phyloP scores from a whole-genome alignment of 768 basidiomycete genomes.

The Phanerochaete carnosa region DNA sequence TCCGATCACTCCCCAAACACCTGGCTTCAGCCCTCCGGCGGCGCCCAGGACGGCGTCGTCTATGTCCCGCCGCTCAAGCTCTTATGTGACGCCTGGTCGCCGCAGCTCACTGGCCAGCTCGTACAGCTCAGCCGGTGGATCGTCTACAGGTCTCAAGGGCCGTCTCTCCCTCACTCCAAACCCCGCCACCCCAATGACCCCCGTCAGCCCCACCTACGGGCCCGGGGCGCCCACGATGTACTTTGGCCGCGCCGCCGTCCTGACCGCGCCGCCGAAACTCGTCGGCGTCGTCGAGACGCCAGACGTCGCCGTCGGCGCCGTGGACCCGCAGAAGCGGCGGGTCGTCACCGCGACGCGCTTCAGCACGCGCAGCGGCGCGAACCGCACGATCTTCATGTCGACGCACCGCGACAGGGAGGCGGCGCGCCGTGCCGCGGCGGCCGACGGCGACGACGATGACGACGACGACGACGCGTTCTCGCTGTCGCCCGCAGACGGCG shows the following conservation, averaged over 20 bases:
- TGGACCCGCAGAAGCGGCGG: constrained; percentile 78
- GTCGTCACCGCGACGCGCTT: constrained; percentile 88
- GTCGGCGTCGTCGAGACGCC: constrained; percentile 84
- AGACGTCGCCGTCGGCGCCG: constrained; percentile 86
- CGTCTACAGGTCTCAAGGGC: constrained; percentile 27
- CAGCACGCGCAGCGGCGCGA: constrained; percentile 78
- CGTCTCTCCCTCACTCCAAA: constrained; percentile 32
- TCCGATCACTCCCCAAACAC: constrained; percentile 20
- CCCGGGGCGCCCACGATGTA: constrained; percentile 30
- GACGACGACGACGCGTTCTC: constrained; percentile 14
- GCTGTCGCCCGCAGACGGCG: constrained; percentile 12
- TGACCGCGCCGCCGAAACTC: constrained; percentile 82
- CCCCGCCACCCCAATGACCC: constrained; percentile 34
- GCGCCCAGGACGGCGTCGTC: constrained; percentile 43
- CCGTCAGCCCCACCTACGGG: constrained; percentile 39
- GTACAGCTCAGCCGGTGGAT: constrained; percentile 8
- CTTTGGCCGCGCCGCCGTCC: constrained; percentile 68
- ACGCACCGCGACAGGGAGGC: constrained; percentile 65
- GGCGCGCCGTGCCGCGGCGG: constrained; percentile 13
- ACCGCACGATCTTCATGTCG: constrained; percentile 80
- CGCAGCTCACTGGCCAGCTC: constrained; percentile 25
- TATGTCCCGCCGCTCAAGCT: constrained; percentile 53
- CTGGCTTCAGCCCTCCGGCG: constrained; percentile 22
- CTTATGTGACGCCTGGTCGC: constrained; percentile 44
- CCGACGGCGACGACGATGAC: no score